A percentile compares a stretch with the other conserved stretches of the same genome.
These are phyloP conservation scores for Fusarium guadeloupense DNA, from an alignment of 2,329 filamentous ascomycete genomes.

Conservation along the genomic window DNA sequence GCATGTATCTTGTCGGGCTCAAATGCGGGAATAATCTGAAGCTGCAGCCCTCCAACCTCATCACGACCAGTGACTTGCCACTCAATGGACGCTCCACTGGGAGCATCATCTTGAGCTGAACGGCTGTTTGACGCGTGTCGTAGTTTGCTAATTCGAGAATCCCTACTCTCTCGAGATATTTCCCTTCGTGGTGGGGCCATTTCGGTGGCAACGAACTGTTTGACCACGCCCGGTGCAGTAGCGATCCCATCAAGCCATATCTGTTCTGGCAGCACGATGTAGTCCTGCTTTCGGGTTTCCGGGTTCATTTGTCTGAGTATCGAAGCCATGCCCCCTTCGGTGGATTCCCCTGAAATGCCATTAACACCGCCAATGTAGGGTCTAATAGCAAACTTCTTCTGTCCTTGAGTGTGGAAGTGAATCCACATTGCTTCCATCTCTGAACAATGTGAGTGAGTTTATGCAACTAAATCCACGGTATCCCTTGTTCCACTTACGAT, in stretches of 20 bases:
- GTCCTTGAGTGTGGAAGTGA: not conserved
- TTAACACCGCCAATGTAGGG: not conserved
- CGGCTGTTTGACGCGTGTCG: not conserved
- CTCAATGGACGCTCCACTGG: not conserved
- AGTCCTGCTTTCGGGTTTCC: not conserved
- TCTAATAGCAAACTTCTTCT: not conserved
- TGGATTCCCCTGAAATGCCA: not conserved
- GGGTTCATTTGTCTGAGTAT: not conserved
- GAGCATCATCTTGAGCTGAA: not conserved
- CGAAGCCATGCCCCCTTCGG: too few relatives aligned
- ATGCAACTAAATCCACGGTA: too few relatives aligned
- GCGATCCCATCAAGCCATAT: not conserved
- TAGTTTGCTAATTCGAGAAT: too few relatives aligned
- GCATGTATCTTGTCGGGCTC: not conserved
- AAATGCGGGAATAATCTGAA: not conserved
- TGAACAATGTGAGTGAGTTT: too few relatives aligned
- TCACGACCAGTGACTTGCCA: not conserved
- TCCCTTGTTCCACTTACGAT: not conserved
- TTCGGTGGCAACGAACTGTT: conserved; percentile 1
- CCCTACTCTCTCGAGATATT: not conserved
- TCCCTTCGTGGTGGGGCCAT: not conserved
- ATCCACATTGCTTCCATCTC: too few relatives aligned
- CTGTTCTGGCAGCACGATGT: not conserved
- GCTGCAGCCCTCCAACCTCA: not conserved
- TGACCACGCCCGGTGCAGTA: not conserved